Evolutionary conservation across 495 filamentous ascomycete genomes (phyloP).

Genomic region (Thozetella sp.): DNA sequence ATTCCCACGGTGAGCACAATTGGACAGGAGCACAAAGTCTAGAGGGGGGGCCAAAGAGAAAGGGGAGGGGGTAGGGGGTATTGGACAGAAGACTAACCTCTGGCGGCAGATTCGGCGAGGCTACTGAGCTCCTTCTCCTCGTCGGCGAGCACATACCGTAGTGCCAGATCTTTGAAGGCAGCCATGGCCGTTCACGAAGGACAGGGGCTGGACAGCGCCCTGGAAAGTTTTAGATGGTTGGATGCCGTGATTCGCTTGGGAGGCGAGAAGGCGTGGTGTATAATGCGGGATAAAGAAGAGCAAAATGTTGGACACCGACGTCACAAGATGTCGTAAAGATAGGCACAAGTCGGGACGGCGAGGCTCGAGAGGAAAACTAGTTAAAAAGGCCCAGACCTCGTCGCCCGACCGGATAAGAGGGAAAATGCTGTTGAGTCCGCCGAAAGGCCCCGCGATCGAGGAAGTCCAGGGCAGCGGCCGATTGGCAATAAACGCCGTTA

Average conservation of each 20-base stretch:
- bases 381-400: too few species aligned
- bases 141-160: conserved; percentile 49
- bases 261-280: conserved; percentile 2
- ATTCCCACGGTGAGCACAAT: conserved; percentile 5
- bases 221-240: background rate
- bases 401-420: too few species aligned
- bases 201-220: conserved; percentile 3
- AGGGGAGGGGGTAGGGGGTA: background rate
- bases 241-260: background rate
- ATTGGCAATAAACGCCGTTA: conserved; percentile 28
- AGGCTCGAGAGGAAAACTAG: too few species aligned
- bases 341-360: too few species aligned
- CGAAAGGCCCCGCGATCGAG: background rate
- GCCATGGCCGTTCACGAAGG: conserved; percentile 29
- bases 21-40: too few species aligned
- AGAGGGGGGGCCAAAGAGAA: conserved; percentile 6
- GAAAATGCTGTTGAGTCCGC: too few species aligned
- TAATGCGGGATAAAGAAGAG: background rate
- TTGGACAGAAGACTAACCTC: conserved; percentile 22
- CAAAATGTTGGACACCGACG: too few species aligned
- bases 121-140: conserved; percentile 29
- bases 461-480: background rate
- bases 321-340: too few species aligned
- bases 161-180: conserved; percentile 45
- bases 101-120: conserved; percentile 40